phyloP scores from a whole-genome alignment of 257 asterid genomes.

The Ilex asprella region DNA sequence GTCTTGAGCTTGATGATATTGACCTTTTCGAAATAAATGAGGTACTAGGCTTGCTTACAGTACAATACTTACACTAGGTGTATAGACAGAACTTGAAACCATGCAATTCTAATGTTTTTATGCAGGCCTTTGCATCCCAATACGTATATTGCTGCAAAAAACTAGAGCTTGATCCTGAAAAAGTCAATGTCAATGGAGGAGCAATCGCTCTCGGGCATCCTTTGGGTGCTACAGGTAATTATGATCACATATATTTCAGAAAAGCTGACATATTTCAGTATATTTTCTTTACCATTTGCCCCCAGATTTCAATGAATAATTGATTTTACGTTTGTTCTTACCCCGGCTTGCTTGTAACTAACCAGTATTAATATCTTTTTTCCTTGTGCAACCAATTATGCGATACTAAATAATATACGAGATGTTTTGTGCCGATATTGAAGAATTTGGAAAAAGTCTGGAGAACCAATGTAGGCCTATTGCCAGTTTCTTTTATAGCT shows the following conservation, averaged over 20 bases:
- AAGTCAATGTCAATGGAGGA: conserved; percentile 90
- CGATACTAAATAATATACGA: no score
- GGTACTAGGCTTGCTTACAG: conserved; percentile 29
- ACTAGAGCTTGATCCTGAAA: conserved; percentile 64
- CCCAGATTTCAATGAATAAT: no score
- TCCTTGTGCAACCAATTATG: no score
- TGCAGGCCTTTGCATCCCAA: conserved; percentile 95
- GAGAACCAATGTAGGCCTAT: no score
- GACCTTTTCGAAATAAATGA: conserved; percentile 85
- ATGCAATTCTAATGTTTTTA: background rate
- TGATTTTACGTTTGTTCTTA: no score
- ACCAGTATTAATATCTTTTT: no score
- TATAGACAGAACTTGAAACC: background rate
- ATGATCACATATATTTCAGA: background rate
- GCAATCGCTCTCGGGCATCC: conserved; percentile 98
- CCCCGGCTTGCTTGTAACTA: no score
- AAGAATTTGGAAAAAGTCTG: no score
- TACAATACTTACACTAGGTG: background rate
- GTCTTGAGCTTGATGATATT: conserved; percentile 56
- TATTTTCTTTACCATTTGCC: no score
- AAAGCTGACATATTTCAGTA: no score
- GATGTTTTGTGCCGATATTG: no score
- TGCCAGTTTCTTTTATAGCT: no score
- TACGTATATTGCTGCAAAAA: conserved; percentile 76
- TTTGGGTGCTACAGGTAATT: conserved; percentile 79